These are phyloP conservation scores for Lactarius hatsudake DNA, from an alignment of 768 basidiomycete species.

Conservation along the genomic window DNA sequence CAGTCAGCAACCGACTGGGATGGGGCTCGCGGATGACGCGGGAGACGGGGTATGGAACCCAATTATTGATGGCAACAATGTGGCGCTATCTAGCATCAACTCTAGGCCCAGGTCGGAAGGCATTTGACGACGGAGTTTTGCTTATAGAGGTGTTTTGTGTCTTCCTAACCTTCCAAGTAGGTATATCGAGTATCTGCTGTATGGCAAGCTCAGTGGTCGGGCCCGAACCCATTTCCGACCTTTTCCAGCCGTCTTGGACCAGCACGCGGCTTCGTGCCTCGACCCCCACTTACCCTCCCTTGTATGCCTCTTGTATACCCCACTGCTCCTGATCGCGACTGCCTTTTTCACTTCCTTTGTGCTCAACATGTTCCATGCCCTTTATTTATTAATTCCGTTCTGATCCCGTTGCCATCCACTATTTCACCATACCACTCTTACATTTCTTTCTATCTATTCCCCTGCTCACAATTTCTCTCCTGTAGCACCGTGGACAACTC, in stretches of 20 bases:
- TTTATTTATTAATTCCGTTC: too few relatives aligned
- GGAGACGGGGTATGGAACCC: neutral
- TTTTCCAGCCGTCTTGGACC: neutral
- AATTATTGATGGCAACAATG: neutral
- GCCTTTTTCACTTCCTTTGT: too few relatives aligned
- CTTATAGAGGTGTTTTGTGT: too few relatives aligned
- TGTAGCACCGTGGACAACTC: neutral
- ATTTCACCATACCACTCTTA: too few relatives aligned
- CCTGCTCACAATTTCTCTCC: too few relatives aligned
- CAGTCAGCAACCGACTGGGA: neutral
- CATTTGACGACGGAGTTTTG: neutral
- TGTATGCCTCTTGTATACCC: too few relatives aligned
- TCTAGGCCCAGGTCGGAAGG: conserved; percentile 1
- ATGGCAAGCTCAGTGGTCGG: neutral
- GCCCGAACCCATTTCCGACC: neutral
- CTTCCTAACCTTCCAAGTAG: neutral
- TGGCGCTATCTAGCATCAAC: neutral
- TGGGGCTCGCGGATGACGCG: neutral
- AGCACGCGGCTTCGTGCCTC: too few relatives aligned
- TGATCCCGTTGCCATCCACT: too few relatives aligned
- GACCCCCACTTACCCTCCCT: too few relatives aligned
- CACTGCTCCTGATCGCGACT: too few relatives aligned
- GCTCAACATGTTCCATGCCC: too few relatives aligned
- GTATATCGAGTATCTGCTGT: neutral
- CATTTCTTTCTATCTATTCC: too few relatives aligned